phyloP scores from a whole-genome alignment of 768 basidiomycete species.

The Hypholoma fasciculare region DNA sequence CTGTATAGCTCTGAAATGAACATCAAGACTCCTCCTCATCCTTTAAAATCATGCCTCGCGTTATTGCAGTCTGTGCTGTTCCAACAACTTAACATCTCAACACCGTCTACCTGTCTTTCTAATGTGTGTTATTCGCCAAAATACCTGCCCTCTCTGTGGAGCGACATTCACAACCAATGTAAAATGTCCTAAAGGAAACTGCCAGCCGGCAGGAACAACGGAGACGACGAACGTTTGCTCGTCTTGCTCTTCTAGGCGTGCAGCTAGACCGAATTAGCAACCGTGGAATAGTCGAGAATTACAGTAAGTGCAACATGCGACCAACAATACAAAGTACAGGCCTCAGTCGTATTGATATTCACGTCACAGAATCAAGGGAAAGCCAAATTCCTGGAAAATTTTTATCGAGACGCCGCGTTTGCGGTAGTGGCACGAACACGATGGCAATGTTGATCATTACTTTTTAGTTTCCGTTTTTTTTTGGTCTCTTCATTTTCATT shows the following conservation, averaged over 20 bases:
- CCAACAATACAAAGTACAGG: too few relatives aligned
- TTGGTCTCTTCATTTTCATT: too few relatives aligned
- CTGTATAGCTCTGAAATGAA: background rate
- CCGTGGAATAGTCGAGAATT: too few relatives aligned
- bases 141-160: background rate
- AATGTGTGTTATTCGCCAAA: background rate
- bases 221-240: background rate
- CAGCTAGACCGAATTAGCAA: background rate
- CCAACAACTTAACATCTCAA: background rate
- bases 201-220: background rate
- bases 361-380: too few relatives aligned
- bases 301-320: too few relatives aligned
- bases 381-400: too few relatives aligned
- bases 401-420: too few relatives aligned
- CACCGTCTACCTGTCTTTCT: background rate
- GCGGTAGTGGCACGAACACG: too few relatives aligned
- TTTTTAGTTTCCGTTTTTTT: too few relatives aligned
- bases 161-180: background rate
- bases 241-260: background rate
- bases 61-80: background rate
- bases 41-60: background rate
- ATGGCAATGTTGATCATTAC: too few relatives aligned
- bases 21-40: background rate
- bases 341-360: too few relatives aligned
- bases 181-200: background rate